Evolutionary conservation across 108 stramenopile species (phyloP).

Genomic region (Skeletonema marinoi): DNA sequence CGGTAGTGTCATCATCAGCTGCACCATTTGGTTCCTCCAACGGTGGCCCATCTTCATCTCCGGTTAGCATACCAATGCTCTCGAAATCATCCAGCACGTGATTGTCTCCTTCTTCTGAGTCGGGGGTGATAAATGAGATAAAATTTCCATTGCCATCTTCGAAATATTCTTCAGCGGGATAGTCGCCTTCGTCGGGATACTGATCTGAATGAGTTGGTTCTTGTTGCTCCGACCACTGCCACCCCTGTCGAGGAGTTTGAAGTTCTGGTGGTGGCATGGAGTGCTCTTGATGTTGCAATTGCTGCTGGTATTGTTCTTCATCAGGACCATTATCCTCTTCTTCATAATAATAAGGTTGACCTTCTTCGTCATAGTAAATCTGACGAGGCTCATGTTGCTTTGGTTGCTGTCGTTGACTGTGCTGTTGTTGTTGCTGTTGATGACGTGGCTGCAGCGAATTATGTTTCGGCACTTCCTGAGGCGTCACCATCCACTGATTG

Average conservation of each 20-base stretch:
- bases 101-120: not conserved
- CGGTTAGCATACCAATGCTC: constrained; percentile 21
- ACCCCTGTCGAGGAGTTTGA: not conserved
- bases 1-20: constrained; percentile 30
- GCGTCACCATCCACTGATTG: not conserved
- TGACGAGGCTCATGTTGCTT: not conserved
- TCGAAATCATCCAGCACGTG: not conserved
- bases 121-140: not conserved
- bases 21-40: not conserved
- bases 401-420: not conserved
- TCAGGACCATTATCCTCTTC: not conserved
- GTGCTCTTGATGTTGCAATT: not conserved
- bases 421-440: not conserved
- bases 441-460: not conserved
- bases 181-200: not conserved
- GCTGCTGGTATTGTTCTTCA: not conserved
- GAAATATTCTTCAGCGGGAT: not conserved
- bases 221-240: not conserved
- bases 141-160: not conserved
- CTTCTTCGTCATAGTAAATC: not conserved
- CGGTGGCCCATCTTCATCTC: constrained; percentile 18
- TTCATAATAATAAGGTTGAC: not conserved
- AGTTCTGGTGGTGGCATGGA: not conserved
- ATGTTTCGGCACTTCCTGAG: not conserved
- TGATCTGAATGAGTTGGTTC: not conserved